These are phyloP conservation scores for Podila epicladia DNA, from an alignment of 192 early-diverging fungal species.

Conservation along the genomic window DNA sequence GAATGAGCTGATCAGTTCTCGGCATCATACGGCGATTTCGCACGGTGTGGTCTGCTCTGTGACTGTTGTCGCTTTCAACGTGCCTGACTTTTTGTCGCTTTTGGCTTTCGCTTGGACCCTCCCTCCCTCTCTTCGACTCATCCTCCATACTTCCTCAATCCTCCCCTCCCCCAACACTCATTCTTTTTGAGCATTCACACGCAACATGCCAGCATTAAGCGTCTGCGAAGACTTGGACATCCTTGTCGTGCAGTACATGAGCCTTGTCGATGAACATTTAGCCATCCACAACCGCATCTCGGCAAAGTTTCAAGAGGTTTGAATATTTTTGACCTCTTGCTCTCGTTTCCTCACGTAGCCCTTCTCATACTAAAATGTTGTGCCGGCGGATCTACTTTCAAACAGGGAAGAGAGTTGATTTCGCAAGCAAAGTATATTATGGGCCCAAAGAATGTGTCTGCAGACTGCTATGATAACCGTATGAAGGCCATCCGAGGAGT, in stretches of 20 bases:
- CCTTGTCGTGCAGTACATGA: constrained; percentile 32
- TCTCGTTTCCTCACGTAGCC: too few relatives aligned
- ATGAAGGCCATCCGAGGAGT: constrained; percentile 49
- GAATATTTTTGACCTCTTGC: not conserved
- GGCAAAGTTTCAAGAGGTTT: constrained; percentile 37
- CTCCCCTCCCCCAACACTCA: not conserved
- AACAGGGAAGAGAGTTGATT: constrained; percentile 40
- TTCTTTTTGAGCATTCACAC: not conserved
- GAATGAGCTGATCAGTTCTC: too few relatives aligned
- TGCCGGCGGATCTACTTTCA: not conserved
- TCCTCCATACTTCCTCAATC: not conserved
- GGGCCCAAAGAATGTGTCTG: constrained; percentile 43
- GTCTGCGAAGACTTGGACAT: constrained; percentile 36
- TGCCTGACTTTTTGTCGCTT: too few relatives aligned
- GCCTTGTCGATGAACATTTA: constrained; percentile 35
- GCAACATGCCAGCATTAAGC: not conserved
- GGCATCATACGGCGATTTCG: too few relatives aligned
- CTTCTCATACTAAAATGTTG: too few relatives aligned
- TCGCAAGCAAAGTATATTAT: constrained; percentile 50
- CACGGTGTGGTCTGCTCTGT: too few relatives aligned
- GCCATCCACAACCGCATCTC: constrained; percentile 33
- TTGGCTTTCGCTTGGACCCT: too few relatives aligned
- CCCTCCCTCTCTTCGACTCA: too few relatives aligned
- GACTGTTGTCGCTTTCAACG: too few relatives aligned
- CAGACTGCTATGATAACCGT: constrained; percentile 45